Evolutionary conservation across 139 green algal species (phyloP), one percentile per base, ranked within the genome.

Genomic region (Tetradesmus lagerheimii): DNA sequence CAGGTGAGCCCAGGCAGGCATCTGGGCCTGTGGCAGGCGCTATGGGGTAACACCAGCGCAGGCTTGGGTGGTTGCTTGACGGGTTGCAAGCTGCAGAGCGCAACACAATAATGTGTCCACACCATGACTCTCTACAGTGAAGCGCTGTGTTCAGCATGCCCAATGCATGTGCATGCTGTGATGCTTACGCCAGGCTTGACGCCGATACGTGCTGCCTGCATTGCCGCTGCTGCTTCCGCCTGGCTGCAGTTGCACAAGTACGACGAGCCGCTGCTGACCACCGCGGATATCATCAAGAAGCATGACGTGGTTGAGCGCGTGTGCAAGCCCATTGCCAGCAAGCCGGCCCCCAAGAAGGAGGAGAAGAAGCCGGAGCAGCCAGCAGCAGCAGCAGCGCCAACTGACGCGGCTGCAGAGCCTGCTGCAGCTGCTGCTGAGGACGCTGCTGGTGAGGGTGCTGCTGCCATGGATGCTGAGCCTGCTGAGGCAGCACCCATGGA

Each of bases 221-320:
- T n/a, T n/a, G n/a, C n/a, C n/a, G n/a, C 27, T 37, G 18, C 35
- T 74, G 29, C 53, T 45, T 11, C 39, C 27, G 2, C 78, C 50
- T n/a, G 41, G 38, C 78, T 84, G 6, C 50, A 87, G 57, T 88
- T 95, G 74, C 37, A 74, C 35, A 95, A 94, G 92, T 74, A 83
- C 8, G 96, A 97, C 34, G 93, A 96, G 35, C 97, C 98, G 0
- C 95, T 97, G 78, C 91, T 99, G 75, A 81, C 97, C 29, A 93
- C 95, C 0, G 86, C 78, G 0, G 98, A 99, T 89, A 96, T 99
- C 85, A 90, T 90, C 41, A 99, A 99, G 94, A 99, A 98, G 95
- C 86, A 85, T 64, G 98, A 97, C n/a, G 95, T 94, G 31, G 88
- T 99, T 12, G 90, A 94, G 23, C 93, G 95, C 11, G 92, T 97